A percentile compares a stretch with the other conserved stretches of the same genome.
phyloP scores from a whole-genome alignment of 345 rosid species.

The Citrus sinensis region DNA sequence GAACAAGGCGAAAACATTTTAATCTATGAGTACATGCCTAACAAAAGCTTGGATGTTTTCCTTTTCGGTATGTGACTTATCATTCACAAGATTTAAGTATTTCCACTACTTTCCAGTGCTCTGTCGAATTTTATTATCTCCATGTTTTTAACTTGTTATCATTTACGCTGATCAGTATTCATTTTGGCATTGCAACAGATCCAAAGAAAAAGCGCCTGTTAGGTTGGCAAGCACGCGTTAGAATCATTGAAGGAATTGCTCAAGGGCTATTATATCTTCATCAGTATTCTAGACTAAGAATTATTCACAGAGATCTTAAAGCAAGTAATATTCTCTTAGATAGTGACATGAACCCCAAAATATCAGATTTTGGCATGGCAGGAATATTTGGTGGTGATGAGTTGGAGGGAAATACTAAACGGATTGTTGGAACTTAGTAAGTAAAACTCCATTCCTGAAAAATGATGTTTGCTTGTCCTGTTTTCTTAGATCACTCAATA shows the following conservation, averaged over 20 bases:
- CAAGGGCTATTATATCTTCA: conserved; percentile 43
- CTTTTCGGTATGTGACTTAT: background rate
- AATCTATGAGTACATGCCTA: background rate
- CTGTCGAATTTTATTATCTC: background rate
- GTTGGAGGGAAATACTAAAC: conserved; percentile 35
- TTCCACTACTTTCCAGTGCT: background rate
- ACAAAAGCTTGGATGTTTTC: background rate
- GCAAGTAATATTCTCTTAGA: conserved; percentile 41
- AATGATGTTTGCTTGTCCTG: background rate
- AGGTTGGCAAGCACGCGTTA: conserved; percentile 19
- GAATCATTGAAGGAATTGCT: conserved; percentile 30
- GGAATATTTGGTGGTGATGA: conserved; percentile 44
- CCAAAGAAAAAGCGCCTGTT: background rate
- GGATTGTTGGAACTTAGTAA: conserved; percentile 51
- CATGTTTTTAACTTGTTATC: background rate
- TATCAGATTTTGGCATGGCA: conserved; percentile 53
- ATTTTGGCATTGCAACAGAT: background rate
- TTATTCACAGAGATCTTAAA: conserved; percentile 32
- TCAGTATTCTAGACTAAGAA: conserved; percentile 22
- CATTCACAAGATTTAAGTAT: background rate
- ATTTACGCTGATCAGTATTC: no score
- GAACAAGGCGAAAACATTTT: background rate
- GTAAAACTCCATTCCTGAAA: conserved; percentile 2
- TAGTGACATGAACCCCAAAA: conserved; percentile 44
- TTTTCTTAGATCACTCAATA: background rate